Evolutionary conservation across 2,329 filamentous ascomycete genomes (phyloP).

Genomic region (Colletotrichum truncatum): DNA sequence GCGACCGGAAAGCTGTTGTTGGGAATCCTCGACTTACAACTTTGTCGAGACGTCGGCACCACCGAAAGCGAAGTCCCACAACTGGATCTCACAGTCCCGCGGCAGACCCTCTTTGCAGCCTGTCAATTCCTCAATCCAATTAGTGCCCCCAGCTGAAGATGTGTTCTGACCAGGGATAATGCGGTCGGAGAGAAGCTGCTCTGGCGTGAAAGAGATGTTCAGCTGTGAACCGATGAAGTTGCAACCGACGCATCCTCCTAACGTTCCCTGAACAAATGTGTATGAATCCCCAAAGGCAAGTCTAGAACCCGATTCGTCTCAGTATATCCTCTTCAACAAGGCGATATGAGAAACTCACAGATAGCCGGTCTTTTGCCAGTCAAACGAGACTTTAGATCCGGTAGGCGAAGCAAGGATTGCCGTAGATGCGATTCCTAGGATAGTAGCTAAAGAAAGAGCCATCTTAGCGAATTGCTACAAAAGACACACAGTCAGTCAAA

Average conservation of each 20-base stretch:
- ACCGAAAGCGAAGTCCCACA: conserved; percentile 67
- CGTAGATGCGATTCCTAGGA: neutral
- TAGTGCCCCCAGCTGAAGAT: conserved; percentile 60
- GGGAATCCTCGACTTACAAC: too few species aligned
- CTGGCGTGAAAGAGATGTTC: conserved; percentile 53
- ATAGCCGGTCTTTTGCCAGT: conserved; percentile 35
- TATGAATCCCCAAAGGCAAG: conserved; percentile 61
- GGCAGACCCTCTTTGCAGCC: conserved; percentile 55
- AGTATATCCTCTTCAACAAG: too few species aligned
- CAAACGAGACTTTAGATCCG: neutral
- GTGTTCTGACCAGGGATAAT: conserved; percentile 59
- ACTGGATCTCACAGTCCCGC: conserved; percentile 51
- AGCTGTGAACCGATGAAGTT: conserved; percentile 63
- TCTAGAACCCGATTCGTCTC: too few species aligned
- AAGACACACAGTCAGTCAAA: too few species aligned
- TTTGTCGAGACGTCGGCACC: conserved; percentile 50
- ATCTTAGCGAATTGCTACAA: neutral
- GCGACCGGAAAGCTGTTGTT: rapidly evolving
- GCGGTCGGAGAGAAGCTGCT: conserved; percentile 52
- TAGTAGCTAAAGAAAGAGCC: neutral
- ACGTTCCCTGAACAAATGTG: conserved; percentile 63
- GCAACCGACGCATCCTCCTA: conserved; percentile 55
- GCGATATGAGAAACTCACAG: conserved; percentile 32
- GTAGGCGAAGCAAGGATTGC: neutral
- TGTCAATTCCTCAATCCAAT: conserved; percentile 64